phyloP scores from a whole-genome alignment of 768 basidiomycete species.

The Infundibulicybe gibba region DNA sequence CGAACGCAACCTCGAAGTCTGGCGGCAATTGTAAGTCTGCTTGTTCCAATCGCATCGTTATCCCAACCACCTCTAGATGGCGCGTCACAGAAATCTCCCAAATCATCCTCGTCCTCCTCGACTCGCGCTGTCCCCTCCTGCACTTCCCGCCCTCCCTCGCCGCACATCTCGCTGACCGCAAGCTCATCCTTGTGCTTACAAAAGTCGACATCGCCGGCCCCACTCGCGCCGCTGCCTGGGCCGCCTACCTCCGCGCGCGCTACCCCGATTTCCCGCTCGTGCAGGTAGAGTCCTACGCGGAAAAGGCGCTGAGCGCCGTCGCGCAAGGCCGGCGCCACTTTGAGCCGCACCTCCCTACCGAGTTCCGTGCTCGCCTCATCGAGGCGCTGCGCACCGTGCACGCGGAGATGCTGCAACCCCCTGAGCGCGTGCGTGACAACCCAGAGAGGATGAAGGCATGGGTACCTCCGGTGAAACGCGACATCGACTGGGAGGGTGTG shows the following conservation, averaged over 20 bases:
- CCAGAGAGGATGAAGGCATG: constrained; percentile 53
- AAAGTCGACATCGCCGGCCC: constrained; percentile 86
- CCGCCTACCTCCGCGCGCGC: constrained; percentile 45
- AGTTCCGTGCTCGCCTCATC: constrained; percentile 63
- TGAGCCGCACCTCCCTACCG: constrained; percentile 66
- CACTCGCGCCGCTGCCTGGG: constrained; percentile 62
- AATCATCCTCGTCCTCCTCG: constrained; percentile 83
- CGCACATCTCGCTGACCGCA: constrained; percentile 51
- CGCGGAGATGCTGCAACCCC: constrained; percentile 62
- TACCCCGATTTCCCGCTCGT: constrained; percentile 62
- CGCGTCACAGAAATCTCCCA: constrained; percentile 89
- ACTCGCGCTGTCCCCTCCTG: constrained; percentile 84
- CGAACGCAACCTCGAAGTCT: constrained; percentile 91
- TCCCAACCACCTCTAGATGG: constrained; percentile 55
- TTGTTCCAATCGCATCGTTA: constrained; percentile 6
- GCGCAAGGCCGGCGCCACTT: constrained; percentile 46
- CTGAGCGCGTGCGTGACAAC: constrained; percentile 47
- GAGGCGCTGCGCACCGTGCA: constrained; percentile 65
- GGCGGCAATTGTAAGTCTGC: constrained; percentile 80
- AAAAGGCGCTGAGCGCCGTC: constrained; percentile 34
- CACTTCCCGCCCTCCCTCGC: constrained; percentile 83
- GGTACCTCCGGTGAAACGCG: constrained; percentile 58
- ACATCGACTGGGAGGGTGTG: constrained; percentile 75
- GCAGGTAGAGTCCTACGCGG: constrained; percentile 73
- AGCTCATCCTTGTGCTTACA: constrained; percentile 75